Evolutionary conservation across 2,329 filamentous ascomycete species (phyloP).

Genomic region (Bipolaris bicolor): DNA sequence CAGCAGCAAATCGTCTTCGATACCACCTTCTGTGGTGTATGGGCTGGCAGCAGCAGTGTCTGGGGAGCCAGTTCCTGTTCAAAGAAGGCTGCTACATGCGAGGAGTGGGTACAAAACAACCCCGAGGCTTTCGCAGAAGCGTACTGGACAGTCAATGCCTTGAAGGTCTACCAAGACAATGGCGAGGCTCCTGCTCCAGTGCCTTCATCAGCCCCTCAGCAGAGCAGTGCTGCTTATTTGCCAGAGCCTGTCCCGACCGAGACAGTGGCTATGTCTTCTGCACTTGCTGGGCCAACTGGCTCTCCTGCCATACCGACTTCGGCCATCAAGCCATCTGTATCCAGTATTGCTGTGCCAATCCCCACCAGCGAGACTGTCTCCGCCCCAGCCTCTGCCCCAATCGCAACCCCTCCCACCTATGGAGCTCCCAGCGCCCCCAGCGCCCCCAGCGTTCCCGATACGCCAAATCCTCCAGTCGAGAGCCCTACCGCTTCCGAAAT

Average conservation of each 20-base stretch:
- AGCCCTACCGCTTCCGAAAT: constrained; percentile 7
- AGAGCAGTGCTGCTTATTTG: constrained; percentile 21
- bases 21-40: constrained; percentile 85
- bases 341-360: constrained; percentile 14
- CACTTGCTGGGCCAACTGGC: neutral
- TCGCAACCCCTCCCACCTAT: constrained; percentile 6
- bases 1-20: constrained; percentile 79
- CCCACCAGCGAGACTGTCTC: constrained; percentile 13
- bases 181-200: constrained; percentile 20
- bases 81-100: constrained; percentile 67
- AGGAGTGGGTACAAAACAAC: constrained; percentile 73
- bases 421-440: neutral
- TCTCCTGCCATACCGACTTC: constrained; percentile 9
- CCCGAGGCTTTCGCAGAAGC: constrained; percentile 72
- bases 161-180: constrained; percentile 49
- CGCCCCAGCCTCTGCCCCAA: constrained; percentile 10
- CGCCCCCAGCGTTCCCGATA: neutral
- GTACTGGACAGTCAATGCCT: constrained; percentile 71
- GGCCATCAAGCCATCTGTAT: constrained; percentile 10
- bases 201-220: constrained; percentile 15
- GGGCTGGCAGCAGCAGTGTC: constrained; percentile 70
- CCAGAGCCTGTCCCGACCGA: constrained; percentile 19
- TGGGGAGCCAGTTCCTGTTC: constrained; percentile 69
- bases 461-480: neutral
- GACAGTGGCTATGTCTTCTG: constrained; percentile 12